Conservation (phyloP, 1,139 yeast species). For the Tardiomyces blankii region DNA sequence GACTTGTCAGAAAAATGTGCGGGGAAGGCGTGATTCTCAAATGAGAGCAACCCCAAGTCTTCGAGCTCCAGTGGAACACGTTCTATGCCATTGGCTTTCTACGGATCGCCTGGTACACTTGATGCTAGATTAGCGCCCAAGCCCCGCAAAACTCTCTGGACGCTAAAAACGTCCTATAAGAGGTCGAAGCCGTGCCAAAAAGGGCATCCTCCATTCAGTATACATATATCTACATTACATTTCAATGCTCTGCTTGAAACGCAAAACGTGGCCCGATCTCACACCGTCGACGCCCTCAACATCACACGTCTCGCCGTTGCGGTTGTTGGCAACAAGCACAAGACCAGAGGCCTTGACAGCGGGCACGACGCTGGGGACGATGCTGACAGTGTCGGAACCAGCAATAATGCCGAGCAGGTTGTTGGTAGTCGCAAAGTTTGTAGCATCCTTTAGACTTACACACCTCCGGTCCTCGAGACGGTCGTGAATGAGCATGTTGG, state of each 20-base stretch:
- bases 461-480: slow-evolving; percentile 22
- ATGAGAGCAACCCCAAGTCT: too few species aligned
- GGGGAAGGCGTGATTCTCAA: too few species aligned
- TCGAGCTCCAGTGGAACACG: too few species aligned
- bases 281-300: slow-evolving; percentile 58
- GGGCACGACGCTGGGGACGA: slow-evolving; percentile 69
- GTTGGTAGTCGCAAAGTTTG: slow-evolving; percentile 66
- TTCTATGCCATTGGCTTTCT: too few species aligned
- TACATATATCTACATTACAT: slow-evolving; percentile 4
- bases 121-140: too few species aligned
- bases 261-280: slow-evolving; percentile 51
- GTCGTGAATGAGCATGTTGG: slow-evolving; percentile 22
- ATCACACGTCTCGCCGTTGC: slow-evolving; percentile 14
- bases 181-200: too few species aligned
- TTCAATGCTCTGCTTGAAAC: slow-evolving; percentile 30
- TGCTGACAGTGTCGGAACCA: slow-evolving; percentile 54
- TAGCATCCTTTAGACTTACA: slow-evolving; percentile 48
- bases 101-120: too few species aligned
- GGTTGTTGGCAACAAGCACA: slow-evolving; percentile 54
- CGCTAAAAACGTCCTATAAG: too few species aligned
- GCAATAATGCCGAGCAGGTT: slow-evolving; percentile 77
- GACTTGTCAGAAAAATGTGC: too few species aligned
- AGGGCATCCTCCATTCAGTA: too few species aligned
- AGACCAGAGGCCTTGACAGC: slow-evolving; percentile 73
- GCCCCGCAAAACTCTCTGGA: too few species aligned